Base-by-base conservation (phyloP, 805 yeast genomes). In the Torulaspora indica region DNA sequence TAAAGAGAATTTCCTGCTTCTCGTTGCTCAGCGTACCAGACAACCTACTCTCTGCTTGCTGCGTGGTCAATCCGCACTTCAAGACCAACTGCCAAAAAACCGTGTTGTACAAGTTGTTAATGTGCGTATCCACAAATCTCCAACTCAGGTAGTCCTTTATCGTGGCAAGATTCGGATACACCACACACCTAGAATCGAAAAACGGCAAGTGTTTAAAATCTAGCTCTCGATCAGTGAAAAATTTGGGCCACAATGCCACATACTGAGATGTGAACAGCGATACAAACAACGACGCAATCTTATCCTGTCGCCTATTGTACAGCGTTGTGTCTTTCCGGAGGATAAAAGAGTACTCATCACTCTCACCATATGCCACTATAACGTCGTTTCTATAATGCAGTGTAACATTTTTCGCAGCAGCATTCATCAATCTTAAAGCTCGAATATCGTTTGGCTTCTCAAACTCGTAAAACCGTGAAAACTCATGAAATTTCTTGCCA, bases 101-200 rank as follows among this genome's bases (percentile, higher is more conserved):
- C 0, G 98, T 93, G 60, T 93, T 93, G 70, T 91, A 93, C 47
- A 93, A 66, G 62, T 93, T 93, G 63, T 93, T 93, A 43, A 93
- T 93, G 67, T 93, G 98, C 40, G 93, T 93, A 61, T 93, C 98
- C 1, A 83, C 98, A 60, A 87, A 97, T 53, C 98, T 75, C 98
- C 98, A 93, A 45, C 85, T 70, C 51, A 93, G 76, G 60, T 93
- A 93, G 63, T 91, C 98, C 44, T 86, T 72, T 1, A 91, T 70
- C 1, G 71, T 67, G 4, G 68, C 56, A 13, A 70, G 51, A 43
- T 74, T 78, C 0, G 98, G 98, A 54, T 93, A 93, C 1, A 79
- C 66, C 7, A 93, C 93, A 1, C 95, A 95, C 37, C 98, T 70
- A 0, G 95, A 89, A 64, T 93, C 98, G 63, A 93, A 93, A 12